Evolutionary conservation across 2,329 filamentous ascomycete species (phyloP).

Genomic region (Aaosphaeria arxii): DNA sequence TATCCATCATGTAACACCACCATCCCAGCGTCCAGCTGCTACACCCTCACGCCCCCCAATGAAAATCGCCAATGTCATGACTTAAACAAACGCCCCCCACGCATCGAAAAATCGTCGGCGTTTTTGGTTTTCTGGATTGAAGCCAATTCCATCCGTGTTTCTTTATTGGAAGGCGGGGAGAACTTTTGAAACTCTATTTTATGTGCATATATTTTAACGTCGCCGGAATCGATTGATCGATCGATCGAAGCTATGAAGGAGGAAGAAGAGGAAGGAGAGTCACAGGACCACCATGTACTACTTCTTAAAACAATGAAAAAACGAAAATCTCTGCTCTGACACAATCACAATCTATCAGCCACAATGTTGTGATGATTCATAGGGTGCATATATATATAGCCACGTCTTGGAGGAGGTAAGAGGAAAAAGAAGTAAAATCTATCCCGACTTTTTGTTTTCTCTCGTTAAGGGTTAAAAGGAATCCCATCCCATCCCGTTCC

Average conservation of each 20-base stretch:
- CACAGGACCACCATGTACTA: no score
- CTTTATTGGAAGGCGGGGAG: conserved; percentile 8
- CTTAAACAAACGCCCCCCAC: conserved; percentile 9
- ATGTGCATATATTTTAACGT: conserved; percentile 15
- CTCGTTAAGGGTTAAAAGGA: no score
- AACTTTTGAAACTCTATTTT: conserved; percentile 8
- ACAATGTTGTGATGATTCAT: no score
- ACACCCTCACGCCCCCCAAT: conserved; percentile 17
- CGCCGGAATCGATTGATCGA: no score
- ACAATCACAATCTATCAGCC: neutral
- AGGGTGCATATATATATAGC: no score
- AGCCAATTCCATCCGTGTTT: conserved; percentile 3
- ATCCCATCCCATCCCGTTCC: no score
- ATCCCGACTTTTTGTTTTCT: no score
- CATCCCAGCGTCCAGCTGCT: conserved; percentile 1
- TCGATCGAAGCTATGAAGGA: no score
- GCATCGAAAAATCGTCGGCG: conserved; percentile 13
- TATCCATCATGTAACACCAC: conserved; percentile 28
- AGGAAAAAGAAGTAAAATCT: no score
- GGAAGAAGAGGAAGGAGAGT: no score
- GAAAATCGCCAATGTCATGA: no score
- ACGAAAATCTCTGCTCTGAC: conserved; percentile 13
- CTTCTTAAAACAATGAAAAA: conserved; percentile 4
- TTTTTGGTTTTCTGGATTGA: conserved; percentile 22
- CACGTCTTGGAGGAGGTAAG: no score